Evolutionary conservation across 2,329 filamentous ascomycete species (phyloP).

Genomic region (Cercospora brassicicola): DNA sequence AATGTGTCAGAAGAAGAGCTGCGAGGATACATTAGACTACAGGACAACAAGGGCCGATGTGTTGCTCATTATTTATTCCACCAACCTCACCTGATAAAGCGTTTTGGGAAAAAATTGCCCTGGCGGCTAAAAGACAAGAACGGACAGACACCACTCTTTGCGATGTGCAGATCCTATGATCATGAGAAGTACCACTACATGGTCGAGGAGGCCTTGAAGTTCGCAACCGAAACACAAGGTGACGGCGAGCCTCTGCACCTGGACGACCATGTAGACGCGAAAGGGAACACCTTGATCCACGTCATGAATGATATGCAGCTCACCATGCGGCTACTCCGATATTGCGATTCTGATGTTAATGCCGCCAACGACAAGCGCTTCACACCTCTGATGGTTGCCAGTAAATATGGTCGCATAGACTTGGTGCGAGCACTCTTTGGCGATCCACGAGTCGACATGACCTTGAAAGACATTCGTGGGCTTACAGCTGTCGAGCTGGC

Average conservation of each 20-base stretch:
- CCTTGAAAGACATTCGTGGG: conserved; percentile 79
- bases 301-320: conserved; percentile 85
- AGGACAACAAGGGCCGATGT: conserved; percentile 84
- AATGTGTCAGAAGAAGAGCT: conserved; percentile 59
- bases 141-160: conserved; percentile 95
- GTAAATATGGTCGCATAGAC: conserved; percentile 94
- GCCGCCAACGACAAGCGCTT: conserved; percentile 93
- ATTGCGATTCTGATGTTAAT: conserved; percentile 94
- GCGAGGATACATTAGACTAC: conserved; percentile 66
- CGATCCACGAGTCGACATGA: conserved; percentile 82
- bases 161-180: conserved; percentile 91
- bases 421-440: conserved; percentile 86
- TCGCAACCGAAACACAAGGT: conserved; percentile 71
- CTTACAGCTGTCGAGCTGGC: conserved; percentile 93
- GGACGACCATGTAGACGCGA: conserved; percentile 87
- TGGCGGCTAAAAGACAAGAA: conserved; percentile 94
- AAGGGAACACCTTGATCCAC: conserved; percentile 93
- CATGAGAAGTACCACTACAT: conserved; percentile 82
- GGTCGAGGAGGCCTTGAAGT: conserved; percentile 77
- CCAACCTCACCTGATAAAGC: conserved; percentile 73
- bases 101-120: conserved; percentile 74
- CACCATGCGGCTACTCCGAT: conserved; percentile 70
- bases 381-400: conserved; percentile 94
- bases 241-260: conserved; percentile 81
- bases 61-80: conserved; percentile 96